These are phyloP conservation scores for Candida schatavii DNA, from an alignment of 805 yeast genomes.

Conservation along the genomic window DNA sequence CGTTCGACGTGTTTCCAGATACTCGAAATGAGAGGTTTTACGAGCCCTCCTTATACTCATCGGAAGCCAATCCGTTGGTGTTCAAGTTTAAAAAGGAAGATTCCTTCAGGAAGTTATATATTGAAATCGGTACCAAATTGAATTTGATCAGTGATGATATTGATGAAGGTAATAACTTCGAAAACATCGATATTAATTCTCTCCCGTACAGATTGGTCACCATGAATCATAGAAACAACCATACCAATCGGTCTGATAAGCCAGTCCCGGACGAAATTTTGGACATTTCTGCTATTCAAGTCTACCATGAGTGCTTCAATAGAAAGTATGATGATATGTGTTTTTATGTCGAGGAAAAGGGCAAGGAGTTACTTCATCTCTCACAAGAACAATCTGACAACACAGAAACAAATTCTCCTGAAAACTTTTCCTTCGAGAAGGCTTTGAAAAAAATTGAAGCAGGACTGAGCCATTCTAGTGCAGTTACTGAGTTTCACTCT, in stretches of 20 bases:
- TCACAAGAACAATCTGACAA: conserved; percentile 16
- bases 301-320: conserved; percentile 45
- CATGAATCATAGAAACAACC: conserved; percentile 65
- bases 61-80: conserved; percentile 45
- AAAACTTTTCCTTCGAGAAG: conserved; percentile 21
- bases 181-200: not conserved
- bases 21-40: conserved; percentile 41
- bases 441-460: conserved; percentile 14
- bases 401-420: conserved; percentile 13
- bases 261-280: conserved; percentile 25
- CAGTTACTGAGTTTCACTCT: conserved; percentile 10
- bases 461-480: not conserved
- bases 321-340: conserved; percentile 50
- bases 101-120: conserved; percentile 48
- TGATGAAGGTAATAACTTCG: conserved; percentile 3
- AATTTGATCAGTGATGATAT: conserved; percentile 29
- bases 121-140: conserved; percentile 45
- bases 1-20: conserved; percentile 77
- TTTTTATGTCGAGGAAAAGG: conserved; percentile 64
- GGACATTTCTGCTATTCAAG: conserved; percentile 47
- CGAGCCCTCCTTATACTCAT: conserved; percentile 48
- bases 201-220: conserved; percentile 57
- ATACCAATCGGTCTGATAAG: conserved; percentile 61
- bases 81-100: conserved; percentile 57
- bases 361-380: conserved; percentile 36